These are phyloP conservation scores for Epichloe elymi DNA, from an alignment of 2,329 filamentous ascomycete genomes.

Conservation along the genomic window DNA sequence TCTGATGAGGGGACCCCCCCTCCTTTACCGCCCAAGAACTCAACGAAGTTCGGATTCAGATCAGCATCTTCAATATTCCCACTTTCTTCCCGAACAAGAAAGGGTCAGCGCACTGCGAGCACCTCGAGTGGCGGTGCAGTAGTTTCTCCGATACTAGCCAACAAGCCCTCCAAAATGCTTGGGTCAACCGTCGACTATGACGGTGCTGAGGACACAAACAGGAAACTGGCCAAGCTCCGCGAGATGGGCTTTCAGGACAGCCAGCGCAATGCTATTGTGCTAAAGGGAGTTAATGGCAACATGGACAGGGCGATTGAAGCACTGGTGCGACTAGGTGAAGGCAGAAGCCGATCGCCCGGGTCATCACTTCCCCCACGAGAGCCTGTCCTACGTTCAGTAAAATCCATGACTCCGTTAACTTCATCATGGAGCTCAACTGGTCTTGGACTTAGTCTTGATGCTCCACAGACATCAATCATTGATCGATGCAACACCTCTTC, in stretches of 20 bases:
- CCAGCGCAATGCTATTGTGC: conserved; percentile 64
- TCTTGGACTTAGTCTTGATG: conserved; percentile 20
- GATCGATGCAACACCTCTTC: conserved; percentile 27
- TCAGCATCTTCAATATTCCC: conserved; percentile 56
- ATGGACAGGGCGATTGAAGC: conserved; percentile 78
- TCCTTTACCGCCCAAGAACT: conserved; percentile 48
- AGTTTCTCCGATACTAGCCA: conserved; percentile 30
- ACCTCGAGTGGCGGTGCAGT: conserved; percentile 11
- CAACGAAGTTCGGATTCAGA: conserved; percentile 47
- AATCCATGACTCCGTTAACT: conserved; percentile 42
- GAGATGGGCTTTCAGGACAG: conserved; percentile 90
- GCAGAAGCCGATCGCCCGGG: conserved; percentile 29
- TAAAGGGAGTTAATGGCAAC: conserved; percentile 75
- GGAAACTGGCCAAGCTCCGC: conserved; percentile 62
- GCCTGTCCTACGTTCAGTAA: conserved; percentile 32
- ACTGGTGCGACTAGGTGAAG: conserved; percentile 70
- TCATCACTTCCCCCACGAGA: conserved; percentile 31
- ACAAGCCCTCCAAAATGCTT: conserved; percentile 56
- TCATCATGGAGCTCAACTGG: conserved; percentile 17
- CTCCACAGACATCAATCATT: conserved; percentile 15
- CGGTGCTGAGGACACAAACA: conserved; percentile 48
- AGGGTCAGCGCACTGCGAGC: conserved; percentile 27
- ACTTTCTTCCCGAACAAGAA: conserved; percentile 46
- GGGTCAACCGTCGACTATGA: conserved; percentile 51
- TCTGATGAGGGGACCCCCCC: conserved; percentile 50